Evolutionary conservation across 306 rosid genomes (phyloP).

Genomic region (Vachellia collinsii): DNA sequence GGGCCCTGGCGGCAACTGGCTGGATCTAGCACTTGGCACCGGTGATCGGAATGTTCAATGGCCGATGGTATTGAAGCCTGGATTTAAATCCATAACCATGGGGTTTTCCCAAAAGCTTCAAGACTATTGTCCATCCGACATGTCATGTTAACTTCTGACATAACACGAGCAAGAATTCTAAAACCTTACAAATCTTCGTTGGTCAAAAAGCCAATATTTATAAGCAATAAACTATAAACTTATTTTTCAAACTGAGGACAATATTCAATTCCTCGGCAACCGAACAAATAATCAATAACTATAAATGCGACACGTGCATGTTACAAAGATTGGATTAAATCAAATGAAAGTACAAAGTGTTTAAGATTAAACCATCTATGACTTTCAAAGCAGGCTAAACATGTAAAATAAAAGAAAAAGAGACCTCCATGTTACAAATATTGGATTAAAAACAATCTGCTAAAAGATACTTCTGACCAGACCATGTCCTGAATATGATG

Average conservation of each 20-base stretch:
- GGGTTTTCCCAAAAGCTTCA: too few species aligned
- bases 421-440: constrained; percentile 57
- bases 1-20: too few species aligned
- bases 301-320: constrained; percentile 33
- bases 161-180: too few species aligned
- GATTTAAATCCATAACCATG: too few species aligned
- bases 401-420: constrained; percentile 26
- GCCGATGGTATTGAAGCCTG: too few species aligned
- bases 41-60: too few species aligned
- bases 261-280: constrained; percentile 41
- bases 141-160: too few species aligned
- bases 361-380: constrained; percentile 42
- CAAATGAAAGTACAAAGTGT: constrained; percentile 26
- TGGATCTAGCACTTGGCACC: too few species aligned
- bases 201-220: neutral
- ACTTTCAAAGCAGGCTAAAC: constrained; percentile 36
- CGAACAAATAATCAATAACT: constrained; percentile 36
- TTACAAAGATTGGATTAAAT: constrained; percentile 27
- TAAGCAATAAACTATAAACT: neutral
- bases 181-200: neutral
- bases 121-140: too few species aligned
- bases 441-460: constrained; percentile 49
- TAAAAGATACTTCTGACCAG: constrained; percentile 20
- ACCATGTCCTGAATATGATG: constrained; percentile 41
- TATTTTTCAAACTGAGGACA: constrained; percentile 24